Base-by-base conservation (phyloP, 23 red algal genomes). In the Gracilaria domingensis region DNA sequence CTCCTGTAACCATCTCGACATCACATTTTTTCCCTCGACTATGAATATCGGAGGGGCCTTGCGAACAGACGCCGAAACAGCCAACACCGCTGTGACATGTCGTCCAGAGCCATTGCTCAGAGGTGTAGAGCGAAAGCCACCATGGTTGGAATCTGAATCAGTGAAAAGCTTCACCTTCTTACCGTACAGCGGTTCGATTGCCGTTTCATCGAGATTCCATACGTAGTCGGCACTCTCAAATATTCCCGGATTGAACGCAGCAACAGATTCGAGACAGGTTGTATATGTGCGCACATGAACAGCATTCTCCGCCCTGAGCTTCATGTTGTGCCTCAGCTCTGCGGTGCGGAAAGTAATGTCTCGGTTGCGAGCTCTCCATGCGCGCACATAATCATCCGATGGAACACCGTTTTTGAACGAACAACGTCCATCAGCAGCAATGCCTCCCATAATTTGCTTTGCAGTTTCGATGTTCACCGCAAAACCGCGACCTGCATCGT, bases 141-240 rank as follows among this genome's bases (percentile, higher is more conserved):
- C 81, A 37, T 67, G 58, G 20, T 62, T 84, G 14, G 57, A 39
- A 16, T 34, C 29, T 2, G 14, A 28, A 24, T 23, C 38, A 6
- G 54, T 84, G 40, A 84, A 84, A 8, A 30, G 13, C 34, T 62
- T 84, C 66, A 37, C 8, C 23, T 33, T 39, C 0, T 84, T 84
- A 29, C 0, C 51, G 81, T 54, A n/a, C n/a, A n/a, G n/a, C n/a
- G n/a, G n/a, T n/a, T n/a, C n/a, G n/a, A n/a, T n/a, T n/a, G n/a
- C n/a, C 18, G 81, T 84, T 54, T 84, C 81, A 35, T 65, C 81
- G 0, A 84, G 60, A 65, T 65, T 84, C 81, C 47, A 84, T 16
- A 62, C 60, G 7, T 6, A 20, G 8, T 84, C 29, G 16, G 81
- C 26, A 24, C 21, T 14, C 8, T 39, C 13, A n/a, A 84, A 23